phyloP scores from a whole-genome alignment of 2,329 filamentous ascomycete genomes.

The Diaporthe ampelina region DNA sequence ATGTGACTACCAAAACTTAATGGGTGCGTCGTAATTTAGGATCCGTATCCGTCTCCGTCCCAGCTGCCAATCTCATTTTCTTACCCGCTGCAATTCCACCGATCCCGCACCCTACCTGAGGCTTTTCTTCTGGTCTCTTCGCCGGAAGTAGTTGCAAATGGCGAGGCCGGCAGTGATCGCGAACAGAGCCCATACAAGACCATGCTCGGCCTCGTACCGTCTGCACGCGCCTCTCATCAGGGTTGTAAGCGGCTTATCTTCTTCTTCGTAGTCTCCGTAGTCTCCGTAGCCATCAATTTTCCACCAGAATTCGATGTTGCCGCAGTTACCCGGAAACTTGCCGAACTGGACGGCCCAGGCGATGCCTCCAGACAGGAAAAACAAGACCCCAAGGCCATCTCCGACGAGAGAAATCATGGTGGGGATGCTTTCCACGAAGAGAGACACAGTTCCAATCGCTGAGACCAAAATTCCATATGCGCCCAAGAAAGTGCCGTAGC shows the following conservation, averaged over 20 bases:
- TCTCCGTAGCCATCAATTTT: too few relatives aligned
- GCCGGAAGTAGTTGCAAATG: background rate
- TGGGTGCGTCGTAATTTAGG: too few relatives aligned
- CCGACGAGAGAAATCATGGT: background rate
- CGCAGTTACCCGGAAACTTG: too few relatives aligned
- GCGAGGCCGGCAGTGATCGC: background rate
- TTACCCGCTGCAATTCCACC: too few relatives aligned
- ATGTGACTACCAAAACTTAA: too few relatives aligned
- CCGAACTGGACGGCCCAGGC: background rate
- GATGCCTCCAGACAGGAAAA: constrained; percentile 2
- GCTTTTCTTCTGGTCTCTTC: too few relatives aligned
- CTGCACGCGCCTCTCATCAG: background rate
- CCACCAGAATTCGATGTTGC: too few relatives aligned
- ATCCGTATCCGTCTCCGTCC: too few relatives aligned
- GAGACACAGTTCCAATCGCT: background rate
- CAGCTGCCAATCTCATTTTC: too few relatives aligned
- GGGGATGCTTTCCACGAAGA: background rate
- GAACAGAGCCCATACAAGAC: background rate
- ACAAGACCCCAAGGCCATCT: background rate
- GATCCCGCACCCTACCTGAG: too few relatives aligned
- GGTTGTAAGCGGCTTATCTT: too few relatives aligned
- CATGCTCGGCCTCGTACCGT: background rate
- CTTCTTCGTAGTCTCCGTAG: too few relatives aligned
- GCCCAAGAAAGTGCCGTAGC: constrained; percentile 10
- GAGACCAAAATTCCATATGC: background rate